Evolutionary conservation across 345 rosid species (phyloP), one percentile per base, ranked within the genome.

Genomic region (Brassica rapa): DNA sequence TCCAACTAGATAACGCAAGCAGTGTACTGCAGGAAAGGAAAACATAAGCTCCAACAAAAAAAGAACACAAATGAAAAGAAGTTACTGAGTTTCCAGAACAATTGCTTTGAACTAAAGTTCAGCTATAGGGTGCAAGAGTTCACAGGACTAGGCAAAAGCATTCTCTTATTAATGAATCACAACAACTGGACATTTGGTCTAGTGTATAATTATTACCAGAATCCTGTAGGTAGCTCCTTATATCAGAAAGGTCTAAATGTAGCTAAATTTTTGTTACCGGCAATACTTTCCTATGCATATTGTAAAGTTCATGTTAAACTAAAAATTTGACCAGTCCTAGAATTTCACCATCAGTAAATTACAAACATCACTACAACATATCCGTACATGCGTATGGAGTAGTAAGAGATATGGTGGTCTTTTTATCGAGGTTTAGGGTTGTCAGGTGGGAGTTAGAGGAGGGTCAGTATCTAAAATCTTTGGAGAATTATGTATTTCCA

Each of bases 221-320:
- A 35, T 35, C 41, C 41, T 35, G 41, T 35, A 35, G 41, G 41
- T 35, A 35, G 41, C 41, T 1, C 9, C 41, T 88, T 88, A 72
- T 85, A 89, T 87, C 91, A 87, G 81, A 72, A 71, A 66, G 43
- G 66, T 16, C 7, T 1, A 27, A 15, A 29, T 62, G 68, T 23
- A 6, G 23, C 59, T 53, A 53, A 53, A 53, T 49, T 53, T 49
- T 53, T 53, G 23, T 15, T 53, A 15, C 9, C 19, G 7, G 19
- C 24, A 55, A 55, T 55, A 16, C 24, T 16, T 7, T 16, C 60
- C 8, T 14, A 16, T 25, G 68, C 60, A 8, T 7, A 1, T 5
- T 62, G 6, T 62, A 39, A 62, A 64, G 71, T 24, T 55, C 78
- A 66, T 55, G 25, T 55, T 1, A 27, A 66, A n/a, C 56, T 37